Conservation (phyloP, 2,329 filamentous ascomycete species). For the Ophioceras dolichostomum region DNA sequence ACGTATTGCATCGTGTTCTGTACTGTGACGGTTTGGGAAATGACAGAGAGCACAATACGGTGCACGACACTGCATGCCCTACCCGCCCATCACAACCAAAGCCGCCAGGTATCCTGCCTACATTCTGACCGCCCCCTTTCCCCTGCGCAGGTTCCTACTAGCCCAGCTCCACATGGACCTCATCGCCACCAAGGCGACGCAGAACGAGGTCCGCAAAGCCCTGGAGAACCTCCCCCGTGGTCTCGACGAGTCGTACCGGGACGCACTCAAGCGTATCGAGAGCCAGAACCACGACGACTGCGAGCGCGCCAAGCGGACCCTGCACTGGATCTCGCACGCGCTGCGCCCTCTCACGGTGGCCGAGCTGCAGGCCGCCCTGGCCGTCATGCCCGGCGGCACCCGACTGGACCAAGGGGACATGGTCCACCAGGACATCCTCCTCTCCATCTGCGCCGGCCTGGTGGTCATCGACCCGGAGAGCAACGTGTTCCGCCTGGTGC, state of each 20-base stretch:
- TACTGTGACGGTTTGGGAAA: too few species aligned
- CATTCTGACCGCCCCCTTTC: too few species aligned
- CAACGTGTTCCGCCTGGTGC: constrained; percentile 25
- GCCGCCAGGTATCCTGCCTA: too few species aligned
- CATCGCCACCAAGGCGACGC: background rate
- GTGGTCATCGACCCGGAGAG: constrained; percentile 26
- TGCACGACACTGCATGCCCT: too few species aligned
- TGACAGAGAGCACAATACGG: too few species aligned
- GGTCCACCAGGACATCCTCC: constrained; percentile 16
- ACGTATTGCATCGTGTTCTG: too few species aligned
- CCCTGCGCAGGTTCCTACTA: constrained; percentile 8
- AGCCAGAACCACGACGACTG: constrained; percentile 16
- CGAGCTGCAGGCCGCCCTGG: constrained; percentile 29
- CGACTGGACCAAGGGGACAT: constrained; percentile 22
- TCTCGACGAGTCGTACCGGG: constrained; percentile 19
- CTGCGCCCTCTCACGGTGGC: background rate
- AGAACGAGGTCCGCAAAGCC: background rate
- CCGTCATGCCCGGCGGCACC: constrained; percentile 14
- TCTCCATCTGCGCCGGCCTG: constrained; percentile 27
- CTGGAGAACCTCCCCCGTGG: background rate
- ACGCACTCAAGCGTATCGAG: constrained; percentile 28
- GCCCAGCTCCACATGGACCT: constrained; percentile 4
- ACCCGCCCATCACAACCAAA: too few species aligned
- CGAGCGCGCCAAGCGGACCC: background rate
- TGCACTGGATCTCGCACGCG: background rate